These are phyloP conservation scores for Gaultheria prostrata DNA, from an alignment of 148 eudicot genomes.

Conservation along the genomic window DNA sequence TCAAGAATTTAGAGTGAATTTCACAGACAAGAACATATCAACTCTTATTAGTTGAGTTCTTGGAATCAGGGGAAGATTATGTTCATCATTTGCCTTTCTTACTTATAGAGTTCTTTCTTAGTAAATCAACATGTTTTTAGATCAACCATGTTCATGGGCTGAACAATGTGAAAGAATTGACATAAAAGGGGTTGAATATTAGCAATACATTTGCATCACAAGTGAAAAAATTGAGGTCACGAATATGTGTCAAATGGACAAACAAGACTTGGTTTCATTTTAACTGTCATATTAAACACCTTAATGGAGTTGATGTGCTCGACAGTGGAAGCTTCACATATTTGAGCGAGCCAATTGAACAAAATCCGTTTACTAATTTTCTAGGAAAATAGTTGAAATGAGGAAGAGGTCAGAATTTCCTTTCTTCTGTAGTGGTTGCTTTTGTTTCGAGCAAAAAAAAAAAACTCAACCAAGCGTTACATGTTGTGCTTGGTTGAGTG, in stretches of 20 bases:
- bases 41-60: not conserved
- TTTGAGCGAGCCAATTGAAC: constrained; percentile 35
- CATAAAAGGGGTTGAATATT: not conserved
- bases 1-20: too few species aligned
- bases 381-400: not conserved
- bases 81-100: not conserved
- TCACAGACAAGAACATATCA: too few species aligned
- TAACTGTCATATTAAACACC: not conserved
- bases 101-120: not conserved
- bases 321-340: constrained; percentile 68
- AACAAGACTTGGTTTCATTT: not conserved
- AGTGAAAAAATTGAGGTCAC: not conserved
- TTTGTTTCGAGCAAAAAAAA: not conserved
- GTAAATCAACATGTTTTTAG: not conserved
- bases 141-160: not conserved
- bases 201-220: not conserved
- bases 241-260: not conserved
- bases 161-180: not conserved
- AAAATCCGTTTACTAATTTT: not conserved
- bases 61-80: constrained; percentile 5
- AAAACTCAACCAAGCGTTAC: not conserved
- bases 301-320: constrained; percentile 9
- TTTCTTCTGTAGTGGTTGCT: not conserved
- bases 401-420: not conserved
- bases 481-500: not conserved